These are phyloP conservation scores for Rhodotorula sp. DNA, from an alignment of 1,284 basidiomycete genomes.

Conservation along the genomic window DNA sequence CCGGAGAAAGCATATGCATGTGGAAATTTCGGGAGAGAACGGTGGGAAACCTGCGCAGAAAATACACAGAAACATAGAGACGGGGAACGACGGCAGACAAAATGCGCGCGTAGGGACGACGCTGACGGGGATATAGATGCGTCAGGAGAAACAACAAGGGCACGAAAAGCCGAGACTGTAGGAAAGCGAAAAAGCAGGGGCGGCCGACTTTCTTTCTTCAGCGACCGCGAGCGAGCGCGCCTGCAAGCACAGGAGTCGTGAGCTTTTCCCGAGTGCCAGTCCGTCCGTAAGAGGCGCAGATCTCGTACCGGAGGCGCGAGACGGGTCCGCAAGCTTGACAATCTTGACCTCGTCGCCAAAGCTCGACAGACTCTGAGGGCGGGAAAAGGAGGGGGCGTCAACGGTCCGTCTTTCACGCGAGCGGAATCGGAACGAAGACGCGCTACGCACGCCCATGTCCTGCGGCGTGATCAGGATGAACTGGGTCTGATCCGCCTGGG, in stretches of 20 bases:
- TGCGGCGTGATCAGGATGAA: slow-evolving; percentile 86
- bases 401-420: neutral
- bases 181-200: neutral
- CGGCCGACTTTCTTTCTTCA: neutral
- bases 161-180: neutral
- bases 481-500: slow-evolving; percentile 77
- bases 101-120: no score
- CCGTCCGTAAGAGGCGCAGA: neutral
- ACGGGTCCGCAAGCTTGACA: slow-evolving; percentile 34
- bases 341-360: slow-evolving; percentile 34
- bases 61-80: no score
- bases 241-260: neutral
- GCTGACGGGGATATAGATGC: neutral
- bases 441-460: slow-evolving; percentile 34
- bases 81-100: no score
- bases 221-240: slow-evolving; percentile 15
- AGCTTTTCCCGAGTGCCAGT: no score
- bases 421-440: no score
- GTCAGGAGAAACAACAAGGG: neutral
- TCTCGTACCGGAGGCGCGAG: slow-evolving; percentile 21
- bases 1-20: no score
- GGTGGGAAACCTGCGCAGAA: no score
- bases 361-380: slow-evolving; percentile 12
- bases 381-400: neutral
- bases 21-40: no score